These are phyloP conservation scores for Solanum microdontum DNA, from an alignment of 257 asterid species.

Conservation along the genomic window DNA sequence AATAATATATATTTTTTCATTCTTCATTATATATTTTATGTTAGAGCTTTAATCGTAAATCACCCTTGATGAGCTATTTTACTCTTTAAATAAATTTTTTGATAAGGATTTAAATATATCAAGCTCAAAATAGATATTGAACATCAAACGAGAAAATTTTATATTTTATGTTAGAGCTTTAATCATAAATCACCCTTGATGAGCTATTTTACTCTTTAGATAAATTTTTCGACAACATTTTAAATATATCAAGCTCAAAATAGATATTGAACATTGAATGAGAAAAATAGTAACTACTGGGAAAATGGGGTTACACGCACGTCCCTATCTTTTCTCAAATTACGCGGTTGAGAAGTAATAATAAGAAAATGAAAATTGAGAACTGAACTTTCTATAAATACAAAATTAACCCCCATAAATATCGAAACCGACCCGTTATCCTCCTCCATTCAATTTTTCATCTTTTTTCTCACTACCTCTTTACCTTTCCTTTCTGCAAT, in stretches of 20 bases:
- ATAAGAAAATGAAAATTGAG: neutral
- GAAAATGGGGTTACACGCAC: neutral
- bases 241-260: accelerated
- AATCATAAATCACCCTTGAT: no score
- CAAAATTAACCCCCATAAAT: neutral
- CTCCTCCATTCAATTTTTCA: neutral
- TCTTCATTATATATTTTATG: neutral
- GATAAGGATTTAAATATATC: no score
- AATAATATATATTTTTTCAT: neutral
- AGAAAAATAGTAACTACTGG: neutral
- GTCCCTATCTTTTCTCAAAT: neutral
- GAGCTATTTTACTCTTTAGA: no score
- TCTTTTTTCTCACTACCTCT: neutral
- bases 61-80: no score
- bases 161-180: no score
- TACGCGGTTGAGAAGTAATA: neutral
- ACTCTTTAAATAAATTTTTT: no score
- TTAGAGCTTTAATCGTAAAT: no score
- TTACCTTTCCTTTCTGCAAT: neutral
- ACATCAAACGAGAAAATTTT: neutral
- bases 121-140: no score
- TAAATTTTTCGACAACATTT: accelerated
- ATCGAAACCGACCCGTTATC: neutral
- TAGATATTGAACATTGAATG: accelerated
- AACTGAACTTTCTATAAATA: neutral